Evolutionary conservation across 2,329 filamentous ascomycete genomes (phyloP).

Genomic region (Ophiostoma novo-ulmi): DNA sequence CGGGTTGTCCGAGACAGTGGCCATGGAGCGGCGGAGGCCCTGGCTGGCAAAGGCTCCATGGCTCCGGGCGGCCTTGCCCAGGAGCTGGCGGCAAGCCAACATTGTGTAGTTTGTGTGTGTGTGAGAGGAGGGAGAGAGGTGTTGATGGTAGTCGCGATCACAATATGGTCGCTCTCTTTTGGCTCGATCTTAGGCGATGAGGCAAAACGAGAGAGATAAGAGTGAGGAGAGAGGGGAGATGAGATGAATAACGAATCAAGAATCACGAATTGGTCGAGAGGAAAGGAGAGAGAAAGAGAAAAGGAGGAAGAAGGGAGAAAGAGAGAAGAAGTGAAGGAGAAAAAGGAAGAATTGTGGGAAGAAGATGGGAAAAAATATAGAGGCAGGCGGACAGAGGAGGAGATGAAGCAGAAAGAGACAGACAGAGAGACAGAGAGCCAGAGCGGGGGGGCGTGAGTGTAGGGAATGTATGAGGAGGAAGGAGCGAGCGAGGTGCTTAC

Average conservation of each 20-base stretch:
- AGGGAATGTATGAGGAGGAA: conserved; percentile 2
- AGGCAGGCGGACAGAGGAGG: conserved; percentile 15
- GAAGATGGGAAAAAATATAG: conserved; percentile 23
- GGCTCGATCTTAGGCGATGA: conserved; percentile 14
- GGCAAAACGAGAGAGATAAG: conserved; percentile 19
- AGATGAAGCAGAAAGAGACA: conserved; percentile 19
- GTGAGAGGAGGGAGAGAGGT: conserved; percentile 17
- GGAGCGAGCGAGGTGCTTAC: conserved; percentile 21
- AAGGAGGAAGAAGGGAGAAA: conserved; percentile 1
- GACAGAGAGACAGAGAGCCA: neutral
- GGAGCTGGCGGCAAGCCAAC: conserved; percentile 66
- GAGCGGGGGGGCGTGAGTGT: conserved; percentile 16
- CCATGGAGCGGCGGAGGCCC: conserved; percentile 64
- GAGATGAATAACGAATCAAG: conserved; percentile 11
- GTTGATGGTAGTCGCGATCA: conserved; percentile 15
- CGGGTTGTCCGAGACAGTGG: conserved; percentile 77
- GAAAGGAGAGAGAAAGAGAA: conserved; percentile 1
- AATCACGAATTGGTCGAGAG: conserved; percentile 13
- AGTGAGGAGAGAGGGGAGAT: conserved; percentile 18
- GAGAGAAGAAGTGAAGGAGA: conserved; percentile 17
- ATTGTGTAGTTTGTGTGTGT: conserved; percentile 39
- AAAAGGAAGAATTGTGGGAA: conserved; percentile 25
- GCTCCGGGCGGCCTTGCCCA: conserved; percentile 59
- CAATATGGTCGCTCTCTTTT: conserved; percentile 12
- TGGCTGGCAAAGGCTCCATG: conserved; percentile 55